Evolutionary conservation across 192 early-diverging fungal genomes (phyloP).

Genomic region (Obelidium mucronatum): DNA sequence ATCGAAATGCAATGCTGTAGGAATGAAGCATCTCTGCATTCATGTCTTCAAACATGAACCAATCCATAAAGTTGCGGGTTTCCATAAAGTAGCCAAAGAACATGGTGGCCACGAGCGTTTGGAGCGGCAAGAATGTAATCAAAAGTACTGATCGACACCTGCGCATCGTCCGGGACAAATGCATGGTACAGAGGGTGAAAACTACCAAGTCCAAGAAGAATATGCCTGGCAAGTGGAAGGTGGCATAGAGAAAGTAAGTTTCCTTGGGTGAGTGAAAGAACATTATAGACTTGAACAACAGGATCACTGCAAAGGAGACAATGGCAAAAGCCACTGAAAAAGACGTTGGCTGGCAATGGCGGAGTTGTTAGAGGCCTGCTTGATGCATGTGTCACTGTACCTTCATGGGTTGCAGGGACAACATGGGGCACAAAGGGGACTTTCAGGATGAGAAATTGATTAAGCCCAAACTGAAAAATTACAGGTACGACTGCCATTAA

Average conservation of each 20-base stretch:
- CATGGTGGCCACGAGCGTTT: background rate
- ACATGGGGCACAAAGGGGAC: too few relatives aligned
- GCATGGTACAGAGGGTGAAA: background rate
- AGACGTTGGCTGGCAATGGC: background rate
- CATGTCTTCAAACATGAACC: background rate
- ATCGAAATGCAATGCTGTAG: background rate
- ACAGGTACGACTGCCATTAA: too few relatives aligned
- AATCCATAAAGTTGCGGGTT: background rate
- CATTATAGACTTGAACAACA: background rate
- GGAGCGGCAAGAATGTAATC: background rate
- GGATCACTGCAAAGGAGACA: background rate
- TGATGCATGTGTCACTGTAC: too few relatives aligned
- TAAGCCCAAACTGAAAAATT: too few relatives aligned
- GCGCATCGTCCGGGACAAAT: background rate
- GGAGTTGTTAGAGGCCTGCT: too few relatives aligned
- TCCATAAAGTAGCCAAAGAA: background rate
- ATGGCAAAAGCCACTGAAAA: background rate
- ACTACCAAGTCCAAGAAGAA: background rate
- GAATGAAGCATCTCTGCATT: background rate
- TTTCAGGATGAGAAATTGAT: too few relatives aligned
- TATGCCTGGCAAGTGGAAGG: background rate
- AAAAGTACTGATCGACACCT: background rate
- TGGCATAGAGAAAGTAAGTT: background rate
- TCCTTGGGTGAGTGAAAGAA: background rate
- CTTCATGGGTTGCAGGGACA: too few relatives aligned